phyloP scores from a whole-genome alignment of 106 monocot genomes.

The Phalaenopsis aphrodite region DNA sequence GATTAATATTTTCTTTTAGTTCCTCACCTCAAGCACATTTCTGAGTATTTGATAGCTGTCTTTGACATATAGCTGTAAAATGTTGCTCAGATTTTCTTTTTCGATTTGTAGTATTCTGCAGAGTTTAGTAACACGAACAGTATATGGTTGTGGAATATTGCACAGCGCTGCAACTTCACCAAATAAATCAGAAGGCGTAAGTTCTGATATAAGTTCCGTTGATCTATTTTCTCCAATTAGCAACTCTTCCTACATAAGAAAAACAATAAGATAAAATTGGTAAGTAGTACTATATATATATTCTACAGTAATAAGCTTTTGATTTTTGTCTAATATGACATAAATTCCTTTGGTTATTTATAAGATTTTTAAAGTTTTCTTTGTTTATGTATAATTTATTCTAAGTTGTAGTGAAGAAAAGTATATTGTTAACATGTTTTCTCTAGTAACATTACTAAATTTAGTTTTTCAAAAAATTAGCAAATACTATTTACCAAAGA shows the following conservation, averaged over 20 bases:
- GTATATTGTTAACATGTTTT: too few relatives aligned
- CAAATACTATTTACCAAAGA: too few relatives aligned
- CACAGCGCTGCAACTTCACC: conserved; percentile 61
- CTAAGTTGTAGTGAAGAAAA: too few relatives aligned
- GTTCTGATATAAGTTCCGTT: conserved; percentile 40
- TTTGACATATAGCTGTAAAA: conserved; percentile 56
- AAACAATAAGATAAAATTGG: neutral
- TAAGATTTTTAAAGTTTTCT: too few relatives aligned
- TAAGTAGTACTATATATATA: neutral
- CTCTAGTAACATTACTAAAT: too few relatives aligned
- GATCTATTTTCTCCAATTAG: conserved; percentile 41
- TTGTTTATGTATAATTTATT: too few relatives aligned
- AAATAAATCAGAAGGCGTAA: conserved; percentile 41
- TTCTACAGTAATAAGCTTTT: neutral
- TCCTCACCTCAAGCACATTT: neutral
- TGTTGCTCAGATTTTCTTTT: conserved; percentile 47
- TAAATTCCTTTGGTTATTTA: too few relatives aligned
- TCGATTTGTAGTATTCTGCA: conserved; percentile 56
- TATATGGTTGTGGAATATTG: conserved; percentile 61
- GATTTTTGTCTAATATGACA: neutral
- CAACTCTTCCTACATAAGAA: conserved; percentile 38
- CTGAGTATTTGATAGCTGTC: conserved; percentile 45
- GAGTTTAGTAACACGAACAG: conserved; percentile 48
- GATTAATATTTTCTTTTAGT: too few relatives aligned
- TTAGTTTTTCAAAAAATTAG: too few relatives aligned